Evolutionary conservation across 768 basidiomycete species (phyloP).

Genomic region (Gautieria morchelliformis): DNA sequence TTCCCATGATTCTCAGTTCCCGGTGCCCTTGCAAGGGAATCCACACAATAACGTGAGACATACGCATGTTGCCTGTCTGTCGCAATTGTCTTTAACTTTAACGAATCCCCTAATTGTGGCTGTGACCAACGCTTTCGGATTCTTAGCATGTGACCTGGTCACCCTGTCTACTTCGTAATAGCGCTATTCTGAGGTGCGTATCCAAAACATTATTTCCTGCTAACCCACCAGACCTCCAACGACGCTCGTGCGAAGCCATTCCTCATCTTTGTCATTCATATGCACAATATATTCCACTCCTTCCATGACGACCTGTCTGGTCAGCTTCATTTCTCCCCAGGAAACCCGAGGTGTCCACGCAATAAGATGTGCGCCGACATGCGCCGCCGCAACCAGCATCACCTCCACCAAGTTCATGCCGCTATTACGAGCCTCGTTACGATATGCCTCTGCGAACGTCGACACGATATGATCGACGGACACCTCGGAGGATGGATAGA

Average conservation of each 20-base stretch:
- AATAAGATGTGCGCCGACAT: slow-evolving; percentile 48
- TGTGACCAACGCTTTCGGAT: too few relatives aligned
- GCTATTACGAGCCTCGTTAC: slow-evolving; percentile 17
- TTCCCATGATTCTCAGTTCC: too few relatives aligned
- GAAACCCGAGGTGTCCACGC: slow-evolving; percentile 36
- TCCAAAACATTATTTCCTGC: background rate
- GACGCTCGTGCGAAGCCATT: slow-evolving; percentile 7
- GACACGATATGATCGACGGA: slow-evolving; percentile 28
- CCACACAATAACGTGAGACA: too few relatives aligned
- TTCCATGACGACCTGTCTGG: slow-evolving; percentile 38
- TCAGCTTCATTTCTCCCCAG: slow-evolving; percentile 42
- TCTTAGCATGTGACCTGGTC: too few relatives aligned
- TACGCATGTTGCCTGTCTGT: too few relatives aligned
- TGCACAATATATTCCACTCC: slow-evolving; percentile 36
- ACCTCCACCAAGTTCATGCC: slow-evolving; percentile 8
- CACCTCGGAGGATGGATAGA: slow-evolving; percentile 31
- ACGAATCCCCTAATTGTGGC: too few relatives aligned
- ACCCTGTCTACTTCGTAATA: too few relatives aligned
- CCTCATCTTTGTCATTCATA: slow-evolving; percentile 8
- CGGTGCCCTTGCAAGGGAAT: too few relatives aligned
- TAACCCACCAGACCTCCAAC: background rate
- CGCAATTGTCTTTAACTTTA: too few relatives aligned
- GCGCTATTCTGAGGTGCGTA: too few relatives aligned
- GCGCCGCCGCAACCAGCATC: slow-evolving; percentile 24
- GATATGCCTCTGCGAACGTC: slow-evolving; percentile 40